Base-by-base conservation (phyloP, 2,329 filamentous ascomycete genomes). In the Ceratocystis ficicola region DNA sequence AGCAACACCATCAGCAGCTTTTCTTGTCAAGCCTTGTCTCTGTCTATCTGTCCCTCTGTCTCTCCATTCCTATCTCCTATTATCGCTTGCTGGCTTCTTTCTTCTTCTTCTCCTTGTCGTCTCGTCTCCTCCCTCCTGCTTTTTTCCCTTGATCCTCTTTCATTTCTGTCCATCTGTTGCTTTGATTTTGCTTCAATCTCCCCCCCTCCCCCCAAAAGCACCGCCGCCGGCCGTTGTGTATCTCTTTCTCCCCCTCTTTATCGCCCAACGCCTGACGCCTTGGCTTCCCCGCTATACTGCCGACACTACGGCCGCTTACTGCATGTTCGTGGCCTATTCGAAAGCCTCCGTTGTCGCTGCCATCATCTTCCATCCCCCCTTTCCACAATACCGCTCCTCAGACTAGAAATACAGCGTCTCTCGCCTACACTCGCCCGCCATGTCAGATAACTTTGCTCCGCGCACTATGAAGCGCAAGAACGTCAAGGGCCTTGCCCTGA, bases 381-480 rank as follows among this genome's bases (percentile, higher is more conserved):
- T 36, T 20, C 15, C 2, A 46, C n/a, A 22, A n/a, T 48, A 10
- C 22, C 41, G 41, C 7, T 41, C 12, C 36, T 44, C 60, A 30
- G 17, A 46, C 44, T 28, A 41, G 36, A 12, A 41, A 41, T 12
- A 41, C 12, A 41, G 36, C 36, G 36, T 41, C 44, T 60, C 22
- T 60, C 48, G 28, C 20, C 48, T 25, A 6, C 12, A 12, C 48
- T 12, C 25, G 52, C 62, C 52, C 55, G 75, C 70, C 74, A 87
- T 87, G 85, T 81, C 81, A 71, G 84, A 86, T 72, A 73, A 77
- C 44, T 86, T 86, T 71, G 82, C 83, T 69, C 83, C 83, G 77
- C 83, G 84, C 77, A 95, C 94, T 69, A 88, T 99, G 86, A 97
- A 96, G 86, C 88, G 93, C 81, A 96, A 97, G 84, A 99, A 99